Conservation (phyloP, 2,329 filamentous ascomycete genomes). For the Fusarium staphyleae region DNA sequence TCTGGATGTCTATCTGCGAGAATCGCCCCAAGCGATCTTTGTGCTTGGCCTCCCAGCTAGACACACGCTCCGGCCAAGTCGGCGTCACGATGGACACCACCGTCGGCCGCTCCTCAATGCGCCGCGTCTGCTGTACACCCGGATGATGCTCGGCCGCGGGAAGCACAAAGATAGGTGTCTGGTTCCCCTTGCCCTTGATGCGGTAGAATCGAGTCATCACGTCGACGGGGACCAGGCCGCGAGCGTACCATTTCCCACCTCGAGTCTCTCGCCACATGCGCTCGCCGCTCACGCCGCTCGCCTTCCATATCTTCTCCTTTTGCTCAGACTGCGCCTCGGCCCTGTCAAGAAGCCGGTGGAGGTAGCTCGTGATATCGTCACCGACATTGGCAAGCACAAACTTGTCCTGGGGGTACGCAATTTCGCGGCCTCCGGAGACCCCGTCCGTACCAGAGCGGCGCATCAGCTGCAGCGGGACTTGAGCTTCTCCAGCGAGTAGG, state of each 20-base stretch:
- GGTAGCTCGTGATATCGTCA: slow-evolving; percentile 56
- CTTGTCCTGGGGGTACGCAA: slow-evolving; percentile 62
- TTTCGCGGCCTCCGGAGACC: slow-evolving; percentile 57
- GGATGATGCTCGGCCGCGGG: slow-evolving; percentile 59
- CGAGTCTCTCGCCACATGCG: slow-evolving; percentile 43
- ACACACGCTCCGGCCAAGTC: slow-evolving; percentile 45
- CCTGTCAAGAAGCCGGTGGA: slow-evolving; percentile 57
- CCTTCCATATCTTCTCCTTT: slow-evolving; percentile 45
- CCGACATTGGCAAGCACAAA: slow-evolving; percentile 63
- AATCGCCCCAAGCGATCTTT: slow-evolving; percentile 34
- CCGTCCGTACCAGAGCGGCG: slow-evolving; percentile 60
- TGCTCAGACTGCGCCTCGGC: slow-evolving; percentile 52
- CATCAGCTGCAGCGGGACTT: slow-evolving; percentile 59
- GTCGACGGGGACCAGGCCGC: slow-evolving; percentile 58
- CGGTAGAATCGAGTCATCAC: slow-evolving; percentile 61
- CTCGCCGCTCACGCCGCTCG: slow-evolving; percentile 53
- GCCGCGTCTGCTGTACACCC: slow-evolving; percentile 51
- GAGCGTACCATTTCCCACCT: slow-evolving; percentile 44
- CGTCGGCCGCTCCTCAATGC: slow-evolving; percentile 55
- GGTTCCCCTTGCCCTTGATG: slow-evolving; percentile 51
- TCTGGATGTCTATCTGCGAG: slow-evolving; percentile 26
- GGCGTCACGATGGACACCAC: slow-evolving; percentile 44
- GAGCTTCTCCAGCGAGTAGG: slow-evolving; percentile 57
- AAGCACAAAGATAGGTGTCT: slow-evolving; percentile 60
- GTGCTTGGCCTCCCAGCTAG: slow-evolving; percentile 41